Percentiles rank a stretch among this genome's conserved stretches.
phyloP scores from a whole-genome alignment of 257 asterid genomes.

The Ajuga chamaepitys region DNA sequence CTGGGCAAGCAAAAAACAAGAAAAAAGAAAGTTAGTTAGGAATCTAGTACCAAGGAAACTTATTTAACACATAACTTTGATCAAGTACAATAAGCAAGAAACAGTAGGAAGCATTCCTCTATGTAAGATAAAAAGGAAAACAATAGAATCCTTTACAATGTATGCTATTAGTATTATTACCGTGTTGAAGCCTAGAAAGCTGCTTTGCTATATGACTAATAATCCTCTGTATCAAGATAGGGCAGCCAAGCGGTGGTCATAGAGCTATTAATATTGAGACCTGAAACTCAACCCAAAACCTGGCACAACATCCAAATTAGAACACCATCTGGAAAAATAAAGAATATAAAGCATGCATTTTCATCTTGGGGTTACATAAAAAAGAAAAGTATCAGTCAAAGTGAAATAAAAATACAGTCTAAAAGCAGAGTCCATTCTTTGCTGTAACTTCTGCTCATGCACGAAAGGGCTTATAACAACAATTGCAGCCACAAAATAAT shows the following conservation, averaged over 20 bases:
- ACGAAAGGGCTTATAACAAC: not conserved
- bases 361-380: not conserved
- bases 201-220: not conserved
- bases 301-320: conserved; percentile 11
- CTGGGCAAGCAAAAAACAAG: not conserved
- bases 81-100: not conserved
- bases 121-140: not conserved
- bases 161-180: not conserved
- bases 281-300: not conserved
- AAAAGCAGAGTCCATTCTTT: not conserved
- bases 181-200: conserved; percentile 7
- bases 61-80: not conserved
- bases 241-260: conserved; percentile 10
- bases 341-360: not conserved
- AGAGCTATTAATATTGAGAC: not conserved
- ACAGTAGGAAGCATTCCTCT: not conserved
- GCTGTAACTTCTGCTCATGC: not conserved
- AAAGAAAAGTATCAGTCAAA: not conserved
- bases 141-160: not conserved
- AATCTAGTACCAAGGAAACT: not conserved
- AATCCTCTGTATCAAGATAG: not conserved
- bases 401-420: not conserved
- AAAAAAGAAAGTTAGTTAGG: not conserved
- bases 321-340: not conserved
- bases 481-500: not conserved